These are phyloP conservation scores for Colletotrichum camelliae DNA, from an alignment of 2,329 filamentous ascomycete genomes.

Conservation along the genomic window DNA sequence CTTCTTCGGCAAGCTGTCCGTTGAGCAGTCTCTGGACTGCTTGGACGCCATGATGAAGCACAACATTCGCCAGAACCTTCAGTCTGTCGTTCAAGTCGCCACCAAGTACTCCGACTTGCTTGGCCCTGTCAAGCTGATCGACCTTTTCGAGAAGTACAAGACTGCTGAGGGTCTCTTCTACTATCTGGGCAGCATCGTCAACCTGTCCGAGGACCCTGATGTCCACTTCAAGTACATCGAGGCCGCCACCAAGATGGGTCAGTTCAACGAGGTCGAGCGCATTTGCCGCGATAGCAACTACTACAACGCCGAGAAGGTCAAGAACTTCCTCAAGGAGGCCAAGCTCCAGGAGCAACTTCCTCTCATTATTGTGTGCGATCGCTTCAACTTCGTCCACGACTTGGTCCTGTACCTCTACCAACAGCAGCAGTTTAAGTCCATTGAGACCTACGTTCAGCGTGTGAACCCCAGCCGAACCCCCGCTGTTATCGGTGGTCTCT, in stretches of 20 bases:
- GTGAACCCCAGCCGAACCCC: slow-evolving; percentile 93
- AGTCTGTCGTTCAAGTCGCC: slow-evolving; percentile 91
- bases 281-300: slow-evolving; percentile 93
- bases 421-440: slow-evolving; percentile 98
- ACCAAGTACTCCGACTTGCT: slow-evolving; percentile 98
- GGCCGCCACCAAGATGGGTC: slow-evolving; percentile 90
- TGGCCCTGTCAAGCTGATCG: slow-evolving; percentile 85
- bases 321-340: slow-evolving; percentile 99
- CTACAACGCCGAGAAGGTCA: slow-evolving; percentile 94
- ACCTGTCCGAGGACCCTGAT: slow-evolving; percentile 92
- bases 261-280: slow-evolving; percentile 95
- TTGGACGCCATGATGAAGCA: slow-evolving; percentile 94
- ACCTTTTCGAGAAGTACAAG: slow-evolving; percentile 96
- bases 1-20: slow-evolving; percentile 93
- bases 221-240: slow-evolving; percentile 99
- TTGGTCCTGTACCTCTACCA: slow-evolving; percentile 96
- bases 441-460: slow-evolving; percentile 96
- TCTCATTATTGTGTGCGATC: slow-evolving; percentile 97
- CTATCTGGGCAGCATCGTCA: slow-evolving; percentile 97
- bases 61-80: slow-evolving; percentile 97
- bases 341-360: slow-evolving; percentile 91
- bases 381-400: slow-evolving; percentile 99
- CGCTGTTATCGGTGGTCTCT: slow-evolving; percentile 87
- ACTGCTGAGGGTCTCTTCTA: slow-evolving; percentile 97
- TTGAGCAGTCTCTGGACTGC: slow-evolving; percentile 93